These are phyloP conservation scores for Zoysia japonica DNA, from an alignment of 176 grass and related monocot genomes.

Conservation along the genomic window DNA sequence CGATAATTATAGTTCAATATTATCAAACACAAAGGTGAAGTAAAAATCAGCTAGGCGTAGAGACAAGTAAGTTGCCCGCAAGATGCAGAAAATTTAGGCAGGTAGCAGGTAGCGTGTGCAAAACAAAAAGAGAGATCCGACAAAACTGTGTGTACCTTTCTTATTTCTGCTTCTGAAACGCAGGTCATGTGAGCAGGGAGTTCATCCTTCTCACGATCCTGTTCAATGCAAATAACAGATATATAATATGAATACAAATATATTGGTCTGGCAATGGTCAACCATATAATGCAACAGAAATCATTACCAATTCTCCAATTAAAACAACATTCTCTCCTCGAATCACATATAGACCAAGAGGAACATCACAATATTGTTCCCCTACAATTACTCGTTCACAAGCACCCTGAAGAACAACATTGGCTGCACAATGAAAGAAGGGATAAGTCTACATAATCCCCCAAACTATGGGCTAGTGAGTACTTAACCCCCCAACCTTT, in stretches of 20 bases:
- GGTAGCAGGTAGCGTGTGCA: background rate
- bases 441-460: too few relatives aligned
- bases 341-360: constrained; percentile 92
- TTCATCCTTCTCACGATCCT: constrained; percentile 92
- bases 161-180: constrained; percentile 88
- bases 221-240: constrained; percentile 47
- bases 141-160: constrained; percentile 56
- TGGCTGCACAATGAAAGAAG: constrained; percentile 51
- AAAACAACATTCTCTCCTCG: constrained; percentile 98
- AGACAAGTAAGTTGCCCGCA: background rate
- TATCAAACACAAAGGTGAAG: background rate
- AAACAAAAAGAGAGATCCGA: constrained; percentile 5
- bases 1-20: background rate
- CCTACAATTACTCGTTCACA: constrained; percentile 97
- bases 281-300: constrained; percentile 17
- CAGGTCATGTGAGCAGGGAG: constrained; percentile 85
- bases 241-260: constrained; percentile 30
- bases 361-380: constrained; percentile 87
- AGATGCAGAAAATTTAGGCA: background rate
- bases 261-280: constrained; percentile 23
- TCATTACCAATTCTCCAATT: constrained; percentile 94
- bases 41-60: background rate
- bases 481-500: too few relatives aligned
- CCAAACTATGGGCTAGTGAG: too few relatives aligned
- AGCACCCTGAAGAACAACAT: constrained; percentile 94